Evolutionary conservation across 768 basidiomycete species (phyloP).

Genomic region (Rossbeevera mucosa): DNA sequence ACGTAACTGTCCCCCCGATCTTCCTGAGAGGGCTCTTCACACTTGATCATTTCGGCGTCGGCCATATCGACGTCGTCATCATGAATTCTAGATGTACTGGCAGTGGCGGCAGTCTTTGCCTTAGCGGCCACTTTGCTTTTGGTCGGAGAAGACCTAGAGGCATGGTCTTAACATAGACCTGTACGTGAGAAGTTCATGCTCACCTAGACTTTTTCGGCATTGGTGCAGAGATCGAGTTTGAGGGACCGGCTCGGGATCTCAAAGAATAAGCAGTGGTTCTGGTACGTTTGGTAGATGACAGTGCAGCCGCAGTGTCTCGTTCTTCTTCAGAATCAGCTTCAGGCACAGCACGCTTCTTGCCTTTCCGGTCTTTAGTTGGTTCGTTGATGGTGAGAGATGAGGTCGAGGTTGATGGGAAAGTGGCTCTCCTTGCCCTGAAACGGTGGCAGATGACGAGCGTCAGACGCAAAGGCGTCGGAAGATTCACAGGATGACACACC

Average conservation of each 20-base stretch:
- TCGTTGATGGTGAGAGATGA: slow-evolving; percentile 68
- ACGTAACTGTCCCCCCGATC: slow-evolving; percentile 41
- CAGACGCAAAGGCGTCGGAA: slow-evolving; percentile 21
- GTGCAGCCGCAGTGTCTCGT: slow-evolving; percentile 37
- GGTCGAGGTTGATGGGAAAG: slow-evolving; percentile 37
- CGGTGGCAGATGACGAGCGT: slow-evolving; percentile 30
- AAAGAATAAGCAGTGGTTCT: slow-evolving; percentile 62
- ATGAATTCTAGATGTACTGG: slow-evolving; percentile 59
- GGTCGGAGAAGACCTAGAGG: slow-evolving; percentile 41
- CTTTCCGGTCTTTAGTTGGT: slow-evolving; percentile 70
- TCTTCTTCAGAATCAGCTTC: slow-evolving; percentile 70
- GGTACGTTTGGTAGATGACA: slow-evolving; percentile 58
- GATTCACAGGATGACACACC: slow-evolving; percentile 45
- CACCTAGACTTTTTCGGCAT: slow-evolving; percentile 80
- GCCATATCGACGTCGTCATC: slow-evolving; percentile 78
- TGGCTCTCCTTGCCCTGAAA: slow-evolving; percentile 57
- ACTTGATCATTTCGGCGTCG: slow-evolving; percentile 53
- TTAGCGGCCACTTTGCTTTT: slow-evolving; percentile 61
- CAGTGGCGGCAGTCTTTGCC: slow-evolving; percentile 50
- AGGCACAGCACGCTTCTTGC: slow-evolving; percentile 87
- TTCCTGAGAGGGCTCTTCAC: slow-evolving; percentile 41
- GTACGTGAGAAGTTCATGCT: slow-evolving; percentile 9
- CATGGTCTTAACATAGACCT: slow-evolving; percentile 12
- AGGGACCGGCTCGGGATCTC: slow-evolving; percentile 50
- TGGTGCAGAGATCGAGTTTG: slow-evolving; percentile 39